Conservation (phyloP, 2,329 filamentous ascomycete species). For the Eurotiales sp. region DNA sequence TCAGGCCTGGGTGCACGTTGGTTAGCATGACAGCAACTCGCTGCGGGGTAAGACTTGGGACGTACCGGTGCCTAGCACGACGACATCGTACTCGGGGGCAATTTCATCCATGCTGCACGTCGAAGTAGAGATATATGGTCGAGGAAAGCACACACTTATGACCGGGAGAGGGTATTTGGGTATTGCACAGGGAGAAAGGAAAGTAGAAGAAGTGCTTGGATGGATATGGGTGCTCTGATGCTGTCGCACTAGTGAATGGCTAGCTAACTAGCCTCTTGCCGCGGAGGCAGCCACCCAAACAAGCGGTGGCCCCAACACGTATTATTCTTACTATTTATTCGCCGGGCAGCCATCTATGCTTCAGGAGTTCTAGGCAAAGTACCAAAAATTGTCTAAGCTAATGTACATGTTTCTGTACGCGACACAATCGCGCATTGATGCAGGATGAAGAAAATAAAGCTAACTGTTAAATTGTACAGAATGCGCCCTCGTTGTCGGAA, state of each 20-base stretch:
- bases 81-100: conserved; percentile 95
- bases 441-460: background rate
- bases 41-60: conserved; percentile 38
- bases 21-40: conserved; percentile 23
- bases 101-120: conserved; percentile 84
- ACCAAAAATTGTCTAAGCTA: background rate
- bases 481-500: background rate
- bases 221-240: background rate
- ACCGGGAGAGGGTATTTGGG: conserved; percentile 12
- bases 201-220: conserved; percentile 10
- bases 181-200: conserved; percentile 15
- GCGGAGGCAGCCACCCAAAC: conserved; percentile 1
- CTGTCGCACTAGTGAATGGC: background rate
- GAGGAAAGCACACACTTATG: background rate
- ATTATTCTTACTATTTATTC: no score
- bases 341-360: no score
- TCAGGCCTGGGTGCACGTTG: conserved; percentile 64
- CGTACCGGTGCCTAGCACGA: conserved; percentile 95
- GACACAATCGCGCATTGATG: background rate
- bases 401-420: conserved; percentile 2
- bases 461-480: background rate
- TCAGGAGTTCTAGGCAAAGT: no score
- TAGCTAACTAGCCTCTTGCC: background rate
- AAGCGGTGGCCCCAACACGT: background rate
- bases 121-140: conserved; percentile 7